Percentiles rank a stretch among this genome's conserved stretches.
Conservation (phyloP, 2,329 filamentous ascomycete species). For the Sclerotinia sclerotiorum region DNA sequence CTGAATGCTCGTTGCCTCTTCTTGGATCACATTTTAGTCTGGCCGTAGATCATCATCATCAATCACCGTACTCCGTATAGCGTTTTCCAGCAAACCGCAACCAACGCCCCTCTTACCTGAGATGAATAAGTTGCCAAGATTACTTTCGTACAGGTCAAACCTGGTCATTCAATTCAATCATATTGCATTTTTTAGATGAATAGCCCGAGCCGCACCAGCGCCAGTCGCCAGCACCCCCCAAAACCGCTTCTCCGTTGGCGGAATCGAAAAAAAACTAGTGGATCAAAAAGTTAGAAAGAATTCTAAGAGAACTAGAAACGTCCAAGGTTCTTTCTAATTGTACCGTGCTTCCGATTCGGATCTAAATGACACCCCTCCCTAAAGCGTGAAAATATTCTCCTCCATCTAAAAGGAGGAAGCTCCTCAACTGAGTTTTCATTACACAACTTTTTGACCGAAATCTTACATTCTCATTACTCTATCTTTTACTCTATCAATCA, state of each 20-base stretch:
- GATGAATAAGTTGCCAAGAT: conserved; percentile 6
- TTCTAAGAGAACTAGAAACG: background rate
- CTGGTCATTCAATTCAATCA: conserved; percentile 16
- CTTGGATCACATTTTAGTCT: too few relatives aligned
- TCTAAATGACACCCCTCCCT: conserved; percentile 16
- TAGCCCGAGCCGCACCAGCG: conserved; percentile 23
- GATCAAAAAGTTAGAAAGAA: conserved; percentile 6
- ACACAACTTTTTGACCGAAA: conserved; percentile 23
- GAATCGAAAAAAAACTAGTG: conserved; percentile 8
- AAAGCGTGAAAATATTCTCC: conserved; percentile 18
- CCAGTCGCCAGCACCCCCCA: conserved; percentile 20
- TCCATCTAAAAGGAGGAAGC: conserved; percentile 19
- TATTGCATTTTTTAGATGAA: conserved; percentile 11
- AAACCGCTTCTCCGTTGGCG: conserved; percentile 9
- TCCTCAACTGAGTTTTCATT: conserved; percentile 26
- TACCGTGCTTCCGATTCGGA: conserved; percentile 19
- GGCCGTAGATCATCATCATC: background rate
- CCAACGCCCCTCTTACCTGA: background rate
- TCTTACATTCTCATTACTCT: conserved; percentile 25
- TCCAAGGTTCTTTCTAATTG: background rate
- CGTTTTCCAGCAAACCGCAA: background rate
- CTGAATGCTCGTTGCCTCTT: background rate
- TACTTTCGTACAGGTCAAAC: background rate
- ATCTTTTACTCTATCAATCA: conserved; percentile 22
- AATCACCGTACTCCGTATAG: background rate